Evolutionary conservation across 2,329 filamentous ascomycete genomes (phyloP).

Genomic region (Byssothecium circinans): DNA sequence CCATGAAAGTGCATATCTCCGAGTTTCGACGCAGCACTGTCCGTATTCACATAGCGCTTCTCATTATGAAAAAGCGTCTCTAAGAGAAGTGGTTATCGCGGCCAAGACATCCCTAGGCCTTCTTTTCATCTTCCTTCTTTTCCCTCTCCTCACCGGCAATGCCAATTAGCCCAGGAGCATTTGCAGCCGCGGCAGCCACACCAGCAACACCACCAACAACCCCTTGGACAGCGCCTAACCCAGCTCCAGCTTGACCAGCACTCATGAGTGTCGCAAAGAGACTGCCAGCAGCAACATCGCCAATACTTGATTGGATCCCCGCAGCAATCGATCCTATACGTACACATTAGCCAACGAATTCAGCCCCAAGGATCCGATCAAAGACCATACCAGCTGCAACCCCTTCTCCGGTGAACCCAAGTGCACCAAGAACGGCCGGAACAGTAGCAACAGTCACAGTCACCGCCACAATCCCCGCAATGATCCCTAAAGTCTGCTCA

Average conservation of each 20-base stretch:
- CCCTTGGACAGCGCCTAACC: constrained; percentile 3
- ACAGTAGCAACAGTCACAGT: neutral
- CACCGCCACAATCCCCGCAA: neutral
- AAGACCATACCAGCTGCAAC: neutral
- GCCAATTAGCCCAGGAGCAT: neutral
- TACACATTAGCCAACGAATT: neutral
- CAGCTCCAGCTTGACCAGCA: constrained; percentile 1
- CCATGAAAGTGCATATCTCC: no score
- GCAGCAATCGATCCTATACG: constrained; percentile 1
- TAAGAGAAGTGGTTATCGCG: no score
- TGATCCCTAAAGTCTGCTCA: neutral
- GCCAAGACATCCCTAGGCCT: no score
- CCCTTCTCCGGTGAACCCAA: neutral
- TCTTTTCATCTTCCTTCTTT: no score
- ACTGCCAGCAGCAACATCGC: neutral
- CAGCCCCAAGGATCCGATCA: no score
- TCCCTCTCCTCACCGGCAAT: neutral
- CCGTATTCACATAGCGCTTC: no score
- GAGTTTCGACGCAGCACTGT: no score
- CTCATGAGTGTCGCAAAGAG: constrained; percentile 3
- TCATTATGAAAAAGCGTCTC: no score
- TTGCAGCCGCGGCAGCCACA: neutral
- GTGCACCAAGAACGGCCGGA: neutral
- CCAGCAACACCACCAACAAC: constrained; percentile 7
- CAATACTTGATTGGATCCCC: neutral